Percentiles rank a stretch among this genome's conserved stretches.
Conservation (phyloP, 164 flowering plant species). For the Chimonanthus salicifolius region DNA sequence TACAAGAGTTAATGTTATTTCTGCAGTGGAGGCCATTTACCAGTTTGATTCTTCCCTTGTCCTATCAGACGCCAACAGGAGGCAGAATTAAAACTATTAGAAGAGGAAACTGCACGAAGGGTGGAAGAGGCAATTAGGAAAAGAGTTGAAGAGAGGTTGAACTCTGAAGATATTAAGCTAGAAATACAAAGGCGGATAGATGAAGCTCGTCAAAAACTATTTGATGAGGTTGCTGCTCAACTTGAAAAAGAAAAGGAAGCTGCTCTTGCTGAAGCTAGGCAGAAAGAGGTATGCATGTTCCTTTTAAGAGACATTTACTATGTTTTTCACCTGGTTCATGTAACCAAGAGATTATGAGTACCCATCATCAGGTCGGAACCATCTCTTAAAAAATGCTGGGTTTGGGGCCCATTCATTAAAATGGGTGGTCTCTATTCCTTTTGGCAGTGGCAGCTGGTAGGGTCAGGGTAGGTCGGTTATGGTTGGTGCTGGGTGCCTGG, state of each 20-base stretch:
- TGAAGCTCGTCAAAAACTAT: constrained; percentile 75
- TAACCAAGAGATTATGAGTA: not conserved
- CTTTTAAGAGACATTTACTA: not conserved
- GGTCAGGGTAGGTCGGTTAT: not conserved
- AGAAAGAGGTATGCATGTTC: constrained; percentile 54
- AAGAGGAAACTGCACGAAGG: constrained; percentile 92
- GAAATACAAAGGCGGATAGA: constrained; percentile 68
- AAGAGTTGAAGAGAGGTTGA: constrained; percentile 79
- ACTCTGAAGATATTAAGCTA: constrained; percentile 58
- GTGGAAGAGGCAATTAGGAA: constrained; percentile 79
- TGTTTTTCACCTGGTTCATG: not conserved
- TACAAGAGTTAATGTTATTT: constrained; percentile 12
- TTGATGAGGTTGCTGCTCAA: constrained; percentile 67
- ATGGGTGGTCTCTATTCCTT: not conserved
- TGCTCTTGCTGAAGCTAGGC: constrained; percentile 60
- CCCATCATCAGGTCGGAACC: not conserved
- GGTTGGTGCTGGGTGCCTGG: not conserved
- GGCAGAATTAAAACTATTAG: constrained; percentile 79
- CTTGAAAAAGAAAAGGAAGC: constrained; percentile 89
- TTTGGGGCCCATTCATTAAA: not conserved
- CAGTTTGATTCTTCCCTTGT: constrained; percentile 28
- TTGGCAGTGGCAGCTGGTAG: not conserved
- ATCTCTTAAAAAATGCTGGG: not conserved
- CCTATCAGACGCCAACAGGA: constrained; percentile 83
- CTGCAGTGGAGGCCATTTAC: constrained; percentile 18